Evolutionary conservation across 1,139 yeast genomes (phyloP).

Genomic region (Yamadazyma jaroonii): DNA sequence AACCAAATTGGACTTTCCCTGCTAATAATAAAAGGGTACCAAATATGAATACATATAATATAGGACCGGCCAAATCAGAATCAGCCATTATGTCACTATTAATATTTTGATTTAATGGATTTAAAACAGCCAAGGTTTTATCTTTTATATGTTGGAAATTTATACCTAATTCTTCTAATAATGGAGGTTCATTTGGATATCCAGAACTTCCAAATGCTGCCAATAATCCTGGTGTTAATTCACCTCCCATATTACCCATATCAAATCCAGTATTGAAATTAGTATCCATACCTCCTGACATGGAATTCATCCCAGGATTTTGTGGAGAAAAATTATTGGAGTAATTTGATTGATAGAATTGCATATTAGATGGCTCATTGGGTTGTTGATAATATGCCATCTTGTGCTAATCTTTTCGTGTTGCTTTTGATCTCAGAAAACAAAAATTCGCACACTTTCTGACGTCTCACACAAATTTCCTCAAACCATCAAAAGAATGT

Average conservation of each 20-base stretch:
- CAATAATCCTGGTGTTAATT: conserved; percentile 70
- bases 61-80: conserved; percentile 94
- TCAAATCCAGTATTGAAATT: conserved; percentile 37
- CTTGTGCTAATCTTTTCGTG: neutral
- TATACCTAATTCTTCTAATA: conserved; percentile 89
- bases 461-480: no score
- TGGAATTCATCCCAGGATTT: conserved; percentile 1
- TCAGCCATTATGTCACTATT: conserved; percentile 82
- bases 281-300: conserved; percentile 38
- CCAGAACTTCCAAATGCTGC: conserved; percentile 96
- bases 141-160: conserved; percentile 83
- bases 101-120: conserved; percentile 61
- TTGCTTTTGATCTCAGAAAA: neutral
- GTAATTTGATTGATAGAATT: conserved; percentile 45
- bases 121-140: conserved; percentile 84
- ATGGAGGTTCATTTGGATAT: conserved; percentile 89
- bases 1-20: conserved; percentile 95
- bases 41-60: conserved; percentile 81
- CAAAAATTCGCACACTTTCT: no score
- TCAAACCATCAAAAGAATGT: conserved; percentile 17
- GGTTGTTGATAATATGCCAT: conserved; percentile 41
- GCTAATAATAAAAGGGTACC: conserved; percentile 81
- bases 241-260: conserved; percentile 47
- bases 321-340: conserved; percentile 25
- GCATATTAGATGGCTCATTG: conserved; percentile 38